phyloP scores from a whole-genome alignment of 306 rosid genomes.

The Sicyos edulis region DNA sequence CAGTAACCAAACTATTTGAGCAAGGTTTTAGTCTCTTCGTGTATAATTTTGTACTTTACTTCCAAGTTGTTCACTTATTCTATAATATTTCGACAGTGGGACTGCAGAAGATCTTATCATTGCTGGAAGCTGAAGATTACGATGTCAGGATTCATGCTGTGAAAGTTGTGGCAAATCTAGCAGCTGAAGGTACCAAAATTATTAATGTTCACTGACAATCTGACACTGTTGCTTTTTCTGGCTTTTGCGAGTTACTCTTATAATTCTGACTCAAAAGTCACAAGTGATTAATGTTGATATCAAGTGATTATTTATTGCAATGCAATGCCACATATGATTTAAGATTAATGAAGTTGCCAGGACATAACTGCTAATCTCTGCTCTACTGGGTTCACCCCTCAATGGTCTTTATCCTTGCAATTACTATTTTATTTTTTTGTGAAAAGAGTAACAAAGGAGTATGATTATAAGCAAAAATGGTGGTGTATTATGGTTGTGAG shows the following conservation, averaged over 20 bases:
- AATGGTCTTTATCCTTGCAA: constrained; percentile 5
- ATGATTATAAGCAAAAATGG: not conserved
- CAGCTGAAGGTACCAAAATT: constrained; percentile 82
- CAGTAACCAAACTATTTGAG: constrained; percentile 93
- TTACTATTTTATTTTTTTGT: not conserved
- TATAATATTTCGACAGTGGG: constrained; percentile 56
- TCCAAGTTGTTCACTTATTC: constrained; percentile 14
- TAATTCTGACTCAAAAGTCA: not conserved
- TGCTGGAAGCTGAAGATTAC: constrained; percentile 93
- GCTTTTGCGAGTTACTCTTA: not conserved
- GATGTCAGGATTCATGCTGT: constrained; percentile 95
- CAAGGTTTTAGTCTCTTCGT: constrained; percentile 57
- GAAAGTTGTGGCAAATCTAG: constrained; percentile 98
- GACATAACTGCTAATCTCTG: not conserved
- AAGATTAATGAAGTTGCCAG: not conserved
- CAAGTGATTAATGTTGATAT: not conserved
- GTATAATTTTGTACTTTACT: constrained; percentile 22
- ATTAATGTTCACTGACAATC: not conserved
- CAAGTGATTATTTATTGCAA: not conserved
- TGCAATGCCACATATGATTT: not conserved
- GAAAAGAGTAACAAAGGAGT: not conserved
- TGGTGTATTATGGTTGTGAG: not conserved
- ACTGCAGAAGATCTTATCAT: constrained; percentile 90
- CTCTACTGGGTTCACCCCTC: not conserved
- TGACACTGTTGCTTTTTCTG: not conserved